phyloP scores from a whole-genome alignment of 176 grass and related monocot species.

The Pontederia paniculata region DNA sequence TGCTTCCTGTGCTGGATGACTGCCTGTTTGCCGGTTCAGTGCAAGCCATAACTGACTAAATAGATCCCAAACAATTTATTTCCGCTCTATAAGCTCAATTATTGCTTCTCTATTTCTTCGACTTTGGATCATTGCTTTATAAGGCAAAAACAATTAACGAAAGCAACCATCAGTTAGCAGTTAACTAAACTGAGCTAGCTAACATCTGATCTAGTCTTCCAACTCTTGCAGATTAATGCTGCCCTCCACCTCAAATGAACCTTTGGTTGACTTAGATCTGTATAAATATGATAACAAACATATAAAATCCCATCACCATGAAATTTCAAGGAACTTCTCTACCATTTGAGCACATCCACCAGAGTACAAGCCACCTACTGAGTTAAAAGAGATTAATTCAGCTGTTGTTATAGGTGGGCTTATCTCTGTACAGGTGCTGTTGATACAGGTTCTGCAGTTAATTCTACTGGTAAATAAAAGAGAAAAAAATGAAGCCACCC shows the following conservation, averaged over 20 bases:
- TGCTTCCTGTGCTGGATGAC: slow-evolving; percentile 74
- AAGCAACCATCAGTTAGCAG: slow-evolving; percentile 4
- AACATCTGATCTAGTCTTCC: too few species aligned
- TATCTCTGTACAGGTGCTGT: too few species aligned
- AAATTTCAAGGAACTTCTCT: slow-evolving; percentile 78
- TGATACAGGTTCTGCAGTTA: too few species aligned
- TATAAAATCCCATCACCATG: slow-evolving; percentile 97
- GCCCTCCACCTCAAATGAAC: slow-evolving; percentile 97
- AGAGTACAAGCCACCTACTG: too few species aligned
- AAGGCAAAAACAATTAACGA: slow-evolving; percentile 31
- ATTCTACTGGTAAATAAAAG: too few species aligned
- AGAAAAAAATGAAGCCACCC: too few species aligned
- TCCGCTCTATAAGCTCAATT: slow-evolving; percentile 77
- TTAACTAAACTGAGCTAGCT: too few species aligned
- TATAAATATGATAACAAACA: slow-evolving; percentile 96
- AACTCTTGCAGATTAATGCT: too few species aligned
- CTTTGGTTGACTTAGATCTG: slow-evolving; percentile 97
- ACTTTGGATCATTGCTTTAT: slow-evolving; percentile 67
- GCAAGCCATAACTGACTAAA: slow-evolving; percentile 85
- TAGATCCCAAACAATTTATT: slow-evolving; percentile 80
- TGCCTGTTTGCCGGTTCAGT: slow-evolving; percentile 57
- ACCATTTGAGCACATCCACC: slow-evolving; percentile 95
- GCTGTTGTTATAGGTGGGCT: too few species aligned
- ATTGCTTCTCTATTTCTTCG: slow-evolving; percentile 53
- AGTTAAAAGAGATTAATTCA: too few species aligned